phyloP scores from a whole-genome alignment of 495 filamentous ascomycete species.

The Penicillium silybi region DNA sequence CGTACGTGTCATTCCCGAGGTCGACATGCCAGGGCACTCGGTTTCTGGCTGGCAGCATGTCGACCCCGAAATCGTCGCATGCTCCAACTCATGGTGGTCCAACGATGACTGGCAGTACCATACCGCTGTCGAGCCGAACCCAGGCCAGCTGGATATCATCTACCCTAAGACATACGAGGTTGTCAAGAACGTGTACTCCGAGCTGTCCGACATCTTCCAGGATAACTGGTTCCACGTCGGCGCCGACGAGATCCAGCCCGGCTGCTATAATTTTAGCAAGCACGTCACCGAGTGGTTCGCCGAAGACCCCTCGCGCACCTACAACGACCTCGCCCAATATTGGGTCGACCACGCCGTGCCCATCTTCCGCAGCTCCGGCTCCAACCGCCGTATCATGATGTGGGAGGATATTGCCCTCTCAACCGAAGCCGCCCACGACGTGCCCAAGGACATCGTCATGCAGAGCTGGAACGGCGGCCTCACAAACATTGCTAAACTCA shows the following conservation, averaged over 20 bases:
- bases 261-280: conserved; percentile 53
- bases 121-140: conserved; percentile 54
- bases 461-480: conserved; percentile 55
- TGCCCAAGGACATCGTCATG: conserved; percentile 50
- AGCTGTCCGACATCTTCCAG: conserved; percentile 48
- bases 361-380: conserved; percentile 40
- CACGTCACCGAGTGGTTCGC: conserved; percentile 45
- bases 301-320: conserved; percentile 44
- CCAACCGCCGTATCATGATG: conserved; percentile 49
- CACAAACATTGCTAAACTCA: conserved; percentile 49
- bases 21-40: conserved; percentile 52
- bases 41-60: conserved; percentile 52
- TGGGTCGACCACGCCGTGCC: conserved; percentile 53
- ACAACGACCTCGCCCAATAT: conserved; percentile 50
- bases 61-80: conserved; percentile 48
- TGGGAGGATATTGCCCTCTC: conserved; percentile 53
- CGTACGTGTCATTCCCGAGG: conserved; percentile 48
- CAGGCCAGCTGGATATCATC: conserved; percentile 55
- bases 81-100: conserved; percentile 50
- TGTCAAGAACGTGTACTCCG: conserved; percentile 49
- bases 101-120: conserved; percentile 10
- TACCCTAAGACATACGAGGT: conserved; percentile 52
- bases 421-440: conserved; percentile 36
- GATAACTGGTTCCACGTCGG: conserved; percentile 56
- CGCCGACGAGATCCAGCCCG: conserved; percentile 49